These are phyloP conservation scores for Pichia heedii DNA, from an alignment of 805 yeast species.

Conservation along the genomic window DNA sequence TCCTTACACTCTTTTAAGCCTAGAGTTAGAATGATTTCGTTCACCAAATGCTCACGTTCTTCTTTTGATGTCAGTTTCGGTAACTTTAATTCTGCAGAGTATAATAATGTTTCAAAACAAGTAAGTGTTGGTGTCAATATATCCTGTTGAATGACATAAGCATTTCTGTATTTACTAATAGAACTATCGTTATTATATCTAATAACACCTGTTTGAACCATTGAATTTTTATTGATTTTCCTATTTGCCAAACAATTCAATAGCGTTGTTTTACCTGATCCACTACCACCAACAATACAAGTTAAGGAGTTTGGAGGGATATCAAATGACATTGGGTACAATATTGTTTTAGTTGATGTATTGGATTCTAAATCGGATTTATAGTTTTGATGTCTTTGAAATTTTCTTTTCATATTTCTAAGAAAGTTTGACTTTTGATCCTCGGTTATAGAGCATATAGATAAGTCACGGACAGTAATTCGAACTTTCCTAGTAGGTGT, in stretches of 20 bases:
- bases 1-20: constrained; percentile 58
- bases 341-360: constrained; percentile 28
- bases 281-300: constrained; percentile 84
- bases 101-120: constrained; percentile 57
- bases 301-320: constrained; percentile 53
- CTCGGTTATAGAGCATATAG: constrained; percentile 15
- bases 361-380: constrained; percentile 16
- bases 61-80: constrained; percentile 35
- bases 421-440: too few species aligned
- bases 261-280: constrained; percentile 78
- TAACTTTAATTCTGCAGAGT: constrained; percentile 64
- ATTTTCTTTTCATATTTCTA: neutral
- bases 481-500: constrained; percentile 20
- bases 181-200: constrained; percentile 30
- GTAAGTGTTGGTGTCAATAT: constrained; percentile 62
- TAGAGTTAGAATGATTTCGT: constrained; percentile 51
- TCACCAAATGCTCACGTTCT: constrained; percentile 43
- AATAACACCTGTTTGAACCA: constrained; percentile 32
- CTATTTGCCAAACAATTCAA: constrained; percentile 57
- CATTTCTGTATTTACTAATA: constrained; percentile 29
- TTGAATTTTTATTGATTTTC: constrained; percentile 25
- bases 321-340: constrained; percentile 47
- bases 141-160: constrained; percentile 75
- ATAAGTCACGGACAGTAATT: constrained; percentile 19
- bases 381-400: neutral